phyloP scores from a whole-genome alignment of 2,329 filamentous ascomycete species.

The Nothopassalora personata region DNA sequence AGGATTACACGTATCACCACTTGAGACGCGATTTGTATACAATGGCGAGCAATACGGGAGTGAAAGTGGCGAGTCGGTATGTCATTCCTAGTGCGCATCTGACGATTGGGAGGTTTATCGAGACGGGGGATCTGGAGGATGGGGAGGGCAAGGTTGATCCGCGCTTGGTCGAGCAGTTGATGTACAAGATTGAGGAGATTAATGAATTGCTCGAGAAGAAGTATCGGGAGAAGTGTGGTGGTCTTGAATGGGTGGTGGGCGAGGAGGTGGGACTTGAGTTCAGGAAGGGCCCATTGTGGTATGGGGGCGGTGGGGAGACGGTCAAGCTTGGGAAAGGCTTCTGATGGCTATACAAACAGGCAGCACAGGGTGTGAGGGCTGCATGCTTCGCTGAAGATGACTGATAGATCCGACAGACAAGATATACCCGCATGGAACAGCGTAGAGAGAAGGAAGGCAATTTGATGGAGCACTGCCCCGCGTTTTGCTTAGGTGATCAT shows the following conservation, averaged over 20 bases:
- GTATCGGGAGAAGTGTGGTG: slow-evolving; percentile 58
- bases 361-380: too few species aligned
- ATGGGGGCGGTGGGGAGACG: slow-evolving; percentile 68
- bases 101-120: slow-evolving; percentile 77
- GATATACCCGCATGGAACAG: too few species aligned
- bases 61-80: slow-evolving; percentile 73
- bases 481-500: too few species aligned
- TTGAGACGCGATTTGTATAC: slow-evolving; percentile 73
- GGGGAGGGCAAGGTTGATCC: slow-evolving; percentile 42
- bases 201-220: slow-evolving; percentile 68
- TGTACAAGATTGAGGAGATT: slow-evolving; percentile 66
- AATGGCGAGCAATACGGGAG: slow-evolving; percentile 51
- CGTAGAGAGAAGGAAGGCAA: too few species aligned
- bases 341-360: slow-evolving; percentile 21
- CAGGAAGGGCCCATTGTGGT: slow-evolving; percentile 74
- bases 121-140: slow-evolving; percentile 52
- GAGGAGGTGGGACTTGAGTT: slow-evolving; percentile 76
- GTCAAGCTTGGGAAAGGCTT: slow-evolving; percentile 52
- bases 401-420: too few species aligned
- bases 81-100: slow-evolving; percentile 86
- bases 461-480: too few species aligned
- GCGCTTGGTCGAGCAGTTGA: slow-evolving; percentile 57
- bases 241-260: slow-evolving; percentile 80
- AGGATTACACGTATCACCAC: slow-evolving; percentile 83
- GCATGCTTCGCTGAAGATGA: too few species aligned